Percentiles rank a stretch among this genome's conserved stretches.
phyloP scores from a whole-genome alignment of 441 rosid species.

The Syzygium malaccense region DNA sequence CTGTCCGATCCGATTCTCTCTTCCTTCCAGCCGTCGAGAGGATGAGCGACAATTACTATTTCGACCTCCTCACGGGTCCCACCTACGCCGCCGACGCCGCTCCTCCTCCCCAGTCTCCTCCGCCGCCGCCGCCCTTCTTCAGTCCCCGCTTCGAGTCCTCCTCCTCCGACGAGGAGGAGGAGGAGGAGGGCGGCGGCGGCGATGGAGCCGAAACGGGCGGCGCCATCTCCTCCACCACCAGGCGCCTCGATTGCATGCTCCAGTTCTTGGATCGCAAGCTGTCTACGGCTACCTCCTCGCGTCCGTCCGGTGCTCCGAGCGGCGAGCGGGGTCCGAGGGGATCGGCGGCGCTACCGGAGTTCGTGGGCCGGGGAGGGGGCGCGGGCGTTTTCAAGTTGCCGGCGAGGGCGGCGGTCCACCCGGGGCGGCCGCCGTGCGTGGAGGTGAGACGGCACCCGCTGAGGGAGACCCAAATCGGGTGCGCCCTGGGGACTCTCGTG shows the following conservation, averaged over 20 bases:
- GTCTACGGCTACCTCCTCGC: background rate
- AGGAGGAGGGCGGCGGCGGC: conserved; percentile 30
- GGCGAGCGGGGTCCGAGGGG: background rate
- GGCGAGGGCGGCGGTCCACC: conserved; percentile 47
- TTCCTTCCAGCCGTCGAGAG: background rate
- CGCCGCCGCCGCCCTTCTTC: background rate
- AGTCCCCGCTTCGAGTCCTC: conserved; percentile 49
- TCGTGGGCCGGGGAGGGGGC: conserved; percentile 39
- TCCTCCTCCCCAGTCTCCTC: conserved; percentile 11
- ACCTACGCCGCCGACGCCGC: background rate
- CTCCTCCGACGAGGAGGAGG: conserved; percentile 12
- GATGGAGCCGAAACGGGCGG: background rate
- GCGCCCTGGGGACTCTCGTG: conserved; percentile 39
- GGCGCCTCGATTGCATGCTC: conserved; percentile 83
- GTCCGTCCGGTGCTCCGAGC: background rate
- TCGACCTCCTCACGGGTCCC: conserved; percentile 1
- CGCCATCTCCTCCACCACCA: conserved; percentile 41
- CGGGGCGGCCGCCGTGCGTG: conserved; percentile 44
- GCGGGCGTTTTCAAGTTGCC: conserved; percentile 45
- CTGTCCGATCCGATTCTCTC: background rate
- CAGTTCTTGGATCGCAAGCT: conserved; percentile 82
- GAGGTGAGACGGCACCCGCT: conserved; percentile 60
- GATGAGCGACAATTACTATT: background rate
- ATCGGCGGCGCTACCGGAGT: conserved; percentile 31
- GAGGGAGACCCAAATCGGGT: conserved; percentile 43